Percentiles rank a stretch among this genome's conserved stretches.
These are phyloP conservation scores for Sugiyamaella novakii DNA, from an alignment of 1,139 yeast genomes.

Conservation along the genomic window DNA sequence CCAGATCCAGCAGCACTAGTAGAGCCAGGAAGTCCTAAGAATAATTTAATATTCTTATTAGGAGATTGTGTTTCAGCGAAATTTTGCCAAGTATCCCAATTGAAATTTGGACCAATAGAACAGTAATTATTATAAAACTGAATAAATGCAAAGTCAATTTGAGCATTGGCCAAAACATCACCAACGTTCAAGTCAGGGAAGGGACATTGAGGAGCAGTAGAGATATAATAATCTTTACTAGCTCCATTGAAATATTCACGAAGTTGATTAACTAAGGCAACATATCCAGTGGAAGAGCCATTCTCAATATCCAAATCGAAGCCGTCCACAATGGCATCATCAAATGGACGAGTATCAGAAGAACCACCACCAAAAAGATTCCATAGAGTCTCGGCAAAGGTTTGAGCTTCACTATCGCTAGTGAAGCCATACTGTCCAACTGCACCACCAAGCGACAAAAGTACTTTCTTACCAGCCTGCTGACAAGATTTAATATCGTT, in stretches of 20 bases:
- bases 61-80: conserved; percentile 61
- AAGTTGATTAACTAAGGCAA: conserved; percentile 54
- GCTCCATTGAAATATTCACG: conserved; percentile 57
- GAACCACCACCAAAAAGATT: conserved; percentile 80
- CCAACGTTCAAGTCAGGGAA: conserved; percentile 89
- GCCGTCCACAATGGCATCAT: conserved; percentile 66
- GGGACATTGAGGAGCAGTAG: conserved; percentile 96
- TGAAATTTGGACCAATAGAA: conserved; percentile 54
- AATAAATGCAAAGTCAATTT: conserved; percentile 81
- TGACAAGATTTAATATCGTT: conserved; percentile 84
- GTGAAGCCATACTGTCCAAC: conserved; percentile 76
- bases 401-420: conserved; percentile 60
- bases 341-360: conserved; percentile 70
- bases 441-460: conserved; percentile 89
- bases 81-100: conserved; percentile 82
- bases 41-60: conserved; percentile 62
- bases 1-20: conserved; percentile 69
- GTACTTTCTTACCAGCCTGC: conserved; percentile 68
- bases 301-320: conserved; percentile 74
- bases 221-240: conserved; percentile 60
- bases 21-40: conserved; percentile 75
- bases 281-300: conserved; percentile 53
- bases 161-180: conserved; percentile 58
- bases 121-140: conserved; percentile 96
- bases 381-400: conserved; percentile 80